Evolutionary conservation across 1,139 yeast genomes (phyloP).

Genomic region (Yamadazyma conglobata): DNA sequence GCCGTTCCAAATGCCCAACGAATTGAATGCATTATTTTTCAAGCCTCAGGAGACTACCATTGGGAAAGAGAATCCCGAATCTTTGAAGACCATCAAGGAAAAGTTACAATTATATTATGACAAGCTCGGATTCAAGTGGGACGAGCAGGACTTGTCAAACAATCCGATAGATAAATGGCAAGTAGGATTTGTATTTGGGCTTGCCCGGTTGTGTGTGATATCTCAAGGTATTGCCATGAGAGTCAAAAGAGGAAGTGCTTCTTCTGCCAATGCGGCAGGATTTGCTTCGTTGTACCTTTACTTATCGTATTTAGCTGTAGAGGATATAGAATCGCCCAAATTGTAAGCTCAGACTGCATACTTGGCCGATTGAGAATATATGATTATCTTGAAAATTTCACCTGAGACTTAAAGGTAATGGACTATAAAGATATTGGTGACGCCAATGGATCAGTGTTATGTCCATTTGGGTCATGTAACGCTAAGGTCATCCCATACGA

Average conservation of each 20-base stretch:
- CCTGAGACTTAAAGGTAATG: slow-evolving; percentile 7
- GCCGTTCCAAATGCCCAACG: slow-evolving; percentile 49
- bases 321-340: slow-evolving; percentile 12
- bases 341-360: slow-evolving; percentile 3
- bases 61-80: slow-evolving; percentile 35
- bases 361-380: not conserved
- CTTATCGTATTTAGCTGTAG: slow-evolving; percentile 38
- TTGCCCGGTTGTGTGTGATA: slow-evolving; percentile 57
- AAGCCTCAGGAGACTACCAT: slow-evolving; percentile 29
- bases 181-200: slow-evolving; percentile 59
- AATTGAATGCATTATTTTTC: slow-evolving; percentile 27
- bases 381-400: not conserved
- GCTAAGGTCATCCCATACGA: slow-evolving; percentile 32
- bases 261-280: slow-evolving; percentile 51
- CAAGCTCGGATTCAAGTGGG: slow-evolving; percentile 35
- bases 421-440: slow-evolving; percentile 9
- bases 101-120: slow-evolving; percentile 27
- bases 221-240: slow-evolving; percentile 69
- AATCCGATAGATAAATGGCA: slow-evolving; percentile 48
- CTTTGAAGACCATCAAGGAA: slow-evolving; percentile 21
- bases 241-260: slow-evolving; percentile 54
- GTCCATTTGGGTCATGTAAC: slow-evolving; percentile 37
- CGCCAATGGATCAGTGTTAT: slow-evolving; percentile 12
- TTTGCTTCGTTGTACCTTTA: slow-evolving; percentile 43
- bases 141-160: slow-evolving; percentile 27